Conservation (phyloP, 495 filamentous ascomycete species). For the Polyplosphaeria fusca region DNA sequence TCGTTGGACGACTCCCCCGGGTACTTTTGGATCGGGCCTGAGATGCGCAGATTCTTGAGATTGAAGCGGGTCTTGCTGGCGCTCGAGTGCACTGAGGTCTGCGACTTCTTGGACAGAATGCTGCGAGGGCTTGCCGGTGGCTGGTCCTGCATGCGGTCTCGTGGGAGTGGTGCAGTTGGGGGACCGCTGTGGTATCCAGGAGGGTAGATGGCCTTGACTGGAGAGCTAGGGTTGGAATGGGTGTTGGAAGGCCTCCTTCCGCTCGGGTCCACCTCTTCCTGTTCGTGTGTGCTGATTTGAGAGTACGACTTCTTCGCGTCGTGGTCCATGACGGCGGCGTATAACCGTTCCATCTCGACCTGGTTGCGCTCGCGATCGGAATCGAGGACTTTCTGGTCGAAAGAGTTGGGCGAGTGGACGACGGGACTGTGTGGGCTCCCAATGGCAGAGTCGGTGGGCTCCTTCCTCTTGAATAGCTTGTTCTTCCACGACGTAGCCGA, state of each 20-base stretch:
- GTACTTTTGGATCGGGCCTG: slow-evolving; percentile 53
- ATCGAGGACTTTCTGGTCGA: slow-evolving; percentile 73
- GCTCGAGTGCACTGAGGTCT: slow-evolving; percentile 44
- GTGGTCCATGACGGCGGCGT: slow-evolving; percentile 86
- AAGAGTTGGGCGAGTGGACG: slow-evolving; percentile 52
- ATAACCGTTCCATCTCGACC: slow-evolving; percentile 81
- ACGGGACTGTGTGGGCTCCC: slow-evolving; percentile 36
- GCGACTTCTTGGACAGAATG: slow-evolving; percentile 31
- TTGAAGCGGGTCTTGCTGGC: slow-evolving; percentile 41
- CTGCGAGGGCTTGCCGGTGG: slow-evolving; percentile 28
- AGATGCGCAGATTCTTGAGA: slow-evolving; percentile 56
- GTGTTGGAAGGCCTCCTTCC: slow-evolving; percentile 20
- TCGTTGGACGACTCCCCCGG: slow-evolving; percentile 47
- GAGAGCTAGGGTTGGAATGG: slow-evolving; percentile 27
- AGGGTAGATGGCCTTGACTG: slow-evolving; percentile 43
- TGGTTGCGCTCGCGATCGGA: slow-evolving; percentile 69
- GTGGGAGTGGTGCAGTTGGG: slow-evolving; percentile 26
- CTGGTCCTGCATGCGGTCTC: slow-evolving; percentile 5
- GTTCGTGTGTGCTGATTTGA: slow-evolving; percentile 15
- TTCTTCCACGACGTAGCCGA: slow-evolving; percentile 45
- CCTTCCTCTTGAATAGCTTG: slow-evolving; percentile 32
- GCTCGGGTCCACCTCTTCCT: slow-evolving; percentile 1
- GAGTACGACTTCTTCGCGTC: slow-evolving; percentile 46
- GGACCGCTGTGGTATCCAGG: slow-evolving; percentile 35
- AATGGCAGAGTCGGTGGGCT: slow-evolving; percentile 41